phyloP scores from a whole-genome alignment of 257 asterid species.

The Handroanthus guayacan region DNA sequence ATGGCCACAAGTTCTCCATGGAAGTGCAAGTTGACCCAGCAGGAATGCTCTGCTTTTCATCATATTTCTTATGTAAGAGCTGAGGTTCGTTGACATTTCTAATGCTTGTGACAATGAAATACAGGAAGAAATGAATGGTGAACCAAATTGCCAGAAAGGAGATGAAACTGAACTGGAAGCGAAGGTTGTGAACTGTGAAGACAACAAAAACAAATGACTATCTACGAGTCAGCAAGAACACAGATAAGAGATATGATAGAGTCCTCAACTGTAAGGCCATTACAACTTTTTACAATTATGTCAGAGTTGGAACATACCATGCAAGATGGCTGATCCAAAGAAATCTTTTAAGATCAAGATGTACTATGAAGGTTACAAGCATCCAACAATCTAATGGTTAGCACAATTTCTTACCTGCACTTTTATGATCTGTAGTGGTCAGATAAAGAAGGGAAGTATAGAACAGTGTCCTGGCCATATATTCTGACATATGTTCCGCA shows the following conservation, averaged over 20 bases:
- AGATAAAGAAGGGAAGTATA: conserved; percentile 87
- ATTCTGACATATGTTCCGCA: conserved; percentile 82
- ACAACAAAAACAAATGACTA: background rate
- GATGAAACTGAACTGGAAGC: background rate
- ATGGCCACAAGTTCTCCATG: conserved; percentile 27
- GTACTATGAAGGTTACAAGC: background rate
- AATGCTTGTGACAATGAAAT: background rate
- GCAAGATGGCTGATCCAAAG: conserved; percentile 1
- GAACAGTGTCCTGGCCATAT: conserved; percentile 89
- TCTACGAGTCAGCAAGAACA: background rate
- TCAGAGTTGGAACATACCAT: background rate
- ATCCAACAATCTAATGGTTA: conserved; percentile 10
- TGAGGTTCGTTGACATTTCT: background rate
- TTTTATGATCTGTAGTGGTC: conserved; percentile 86
- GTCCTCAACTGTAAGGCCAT: conserved; percentile 13
- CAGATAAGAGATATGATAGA: background rate
- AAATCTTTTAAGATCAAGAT: conserved; percentile 1
- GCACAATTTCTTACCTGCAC: conserved; percentile 61
- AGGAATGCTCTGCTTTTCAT: background rate
- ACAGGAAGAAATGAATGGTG: background rate
- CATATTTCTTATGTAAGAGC: background rate
- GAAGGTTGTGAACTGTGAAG: conserved; percentile 3
- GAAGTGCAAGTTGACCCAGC: conserved; percentile 16
- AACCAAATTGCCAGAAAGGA: conserved; percentile 4
- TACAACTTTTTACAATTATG: background rate